These are phyloP conservation scores for Patellifolia procumbens DNA, from an alignment of 179 eudicot species.

Conservation along the genomic window DNA sequence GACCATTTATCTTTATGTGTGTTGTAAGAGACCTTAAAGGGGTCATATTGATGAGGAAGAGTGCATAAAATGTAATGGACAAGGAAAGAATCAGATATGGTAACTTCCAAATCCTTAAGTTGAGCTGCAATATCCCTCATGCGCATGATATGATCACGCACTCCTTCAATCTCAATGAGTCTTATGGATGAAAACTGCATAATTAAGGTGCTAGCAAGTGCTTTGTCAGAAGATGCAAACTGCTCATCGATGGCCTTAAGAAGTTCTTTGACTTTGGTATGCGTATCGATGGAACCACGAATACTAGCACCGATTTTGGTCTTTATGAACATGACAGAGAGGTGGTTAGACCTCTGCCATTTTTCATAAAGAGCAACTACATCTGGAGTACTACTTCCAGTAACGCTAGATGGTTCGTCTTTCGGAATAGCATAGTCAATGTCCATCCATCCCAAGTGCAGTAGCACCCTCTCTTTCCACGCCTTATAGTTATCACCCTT, in stretches of 20 bases:
- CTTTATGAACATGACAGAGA: no score
- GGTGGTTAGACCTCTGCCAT: background rate
- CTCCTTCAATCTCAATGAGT: background rate
- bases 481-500: background rate
- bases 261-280: background rate
- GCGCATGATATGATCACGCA: constrained; percentile 8
- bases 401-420: constrained; percentile 3
- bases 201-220: background rate
- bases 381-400: background rate
- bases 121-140: constrained; percentile 13
- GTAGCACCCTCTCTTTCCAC: background rate
- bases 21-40: constrained; percentile 6
- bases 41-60: background rate
- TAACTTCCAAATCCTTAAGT: constrained; percentile 7
- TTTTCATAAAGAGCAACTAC: background rate
- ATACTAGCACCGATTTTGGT: background rate
- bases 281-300: constrained; percentile 4
- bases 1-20: background rate
- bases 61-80: background rate
- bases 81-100: constrained; percentile 1
- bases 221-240: constrained; percentile 4
- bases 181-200: constrained; percentile 8
- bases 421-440: background rate
- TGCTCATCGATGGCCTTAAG: constrained; percentile 8
- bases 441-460: constrained; percentile 1